phyloP scores from a whole-genome alignment of 2,329 filamentous ascomycete species.

The Bipolaris sorokiniana region DNA sequence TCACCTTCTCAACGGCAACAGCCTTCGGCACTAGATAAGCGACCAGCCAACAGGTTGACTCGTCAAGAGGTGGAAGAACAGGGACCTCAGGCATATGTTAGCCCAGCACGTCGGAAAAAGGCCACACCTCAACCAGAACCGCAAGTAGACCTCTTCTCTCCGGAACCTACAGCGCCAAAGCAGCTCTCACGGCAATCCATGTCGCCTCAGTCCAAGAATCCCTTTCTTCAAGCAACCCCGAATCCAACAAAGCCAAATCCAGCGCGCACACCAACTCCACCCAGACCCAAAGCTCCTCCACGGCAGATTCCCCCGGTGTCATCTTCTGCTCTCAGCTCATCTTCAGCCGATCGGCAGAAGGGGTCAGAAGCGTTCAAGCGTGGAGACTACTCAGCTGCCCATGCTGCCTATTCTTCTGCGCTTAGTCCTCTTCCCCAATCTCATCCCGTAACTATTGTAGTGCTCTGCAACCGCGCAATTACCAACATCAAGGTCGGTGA shows the following conservation, averaged over 20 bases:
- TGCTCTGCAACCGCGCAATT: constrained; percentile 88
- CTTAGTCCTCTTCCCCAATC: constrained; percentile 73
- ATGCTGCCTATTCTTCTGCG: constrained; percentile 80
- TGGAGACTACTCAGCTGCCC: constrained; percentile 87
- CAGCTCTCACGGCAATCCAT: constrained; percentile 39
- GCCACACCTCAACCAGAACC: constrained; percentile 58
- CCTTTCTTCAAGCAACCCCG: constrained; percentile 43
- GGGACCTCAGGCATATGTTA: constrained; percentile 82
- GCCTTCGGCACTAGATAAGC: constrained; percentile 37
- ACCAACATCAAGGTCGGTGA: constrained; percentile 92
- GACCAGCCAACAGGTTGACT: constrained; percentile 67
- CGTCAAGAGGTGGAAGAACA: constrained; percentile 80
- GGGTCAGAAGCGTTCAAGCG: constrained; percentile 92
- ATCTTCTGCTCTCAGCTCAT: constrained; percentile 72
- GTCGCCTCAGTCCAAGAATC: constrained; percentile 48
- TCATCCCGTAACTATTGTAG: constrained; percentile 85
- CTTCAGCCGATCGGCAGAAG: constrained; percentile 76
- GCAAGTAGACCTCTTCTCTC: constrained; percentile 65
- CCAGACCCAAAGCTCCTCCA: constrained; percentile 57
- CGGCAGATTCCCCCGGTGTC: constrained; percentile 72
- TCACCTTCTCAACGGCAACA: constrained; percentile 49
- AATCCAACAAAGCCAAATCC: constrained; percentile 42
- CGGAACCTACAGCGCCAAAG: constrained; percentile 36
- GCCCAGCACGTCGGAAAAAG: constrained; percentile 80
- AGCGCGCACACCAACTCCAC: constrained; percentile 49